Evolutionary conservation across 2,329 filamentous ascomycete species (phyloP), one percentile per base, ranked within the genome.

Genomic region (Aureobasidium sp.): DNA sequence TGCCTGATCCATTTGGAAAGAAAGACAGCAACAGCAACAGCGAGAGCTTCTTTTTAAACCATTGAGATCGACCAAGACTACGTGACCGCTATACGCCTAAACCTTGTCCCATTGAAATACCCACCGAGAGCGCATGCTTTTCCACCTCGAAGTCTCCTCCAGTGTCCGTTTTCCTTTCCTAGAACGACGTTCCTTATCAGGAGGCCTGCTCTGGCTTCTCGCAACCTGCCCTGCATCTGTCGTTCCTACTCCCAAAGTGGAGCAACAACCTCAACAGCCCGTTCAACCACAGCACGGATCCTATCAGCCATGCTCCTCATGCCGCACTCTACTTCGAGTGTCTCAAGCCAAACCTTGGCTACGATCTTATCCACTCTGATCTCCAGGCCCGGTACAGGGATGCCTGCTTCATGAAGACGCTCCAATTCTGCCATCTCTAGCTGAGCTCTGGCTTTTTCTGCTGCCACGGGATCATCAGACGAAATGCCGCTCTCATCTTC

Each of bases 301-400:
- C 93, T 78, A 68, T 95, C 91, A 29, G 83, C 83, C 59, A 84
- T 79, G 59, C 89, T 89, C 41, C 83, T 83, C 58, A 83, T 81
- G 59, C 88, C 88, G 67, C 89, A 94, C 70, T 97, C 93, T 4
- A 98, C 87, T 61, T 95, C 89, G 39, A 97, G 70, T 60, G 87
- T 83, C 75, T 97, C 93, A 34, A 98, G 74, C 90, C 91, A 97
- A 6, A 98, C 85, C 57, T 82, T 86, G 6, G 91, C 93, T 50
- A 85, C 77, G 71, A 90, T 85, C 71, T 88, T 93, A 63, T 97
- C 91, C 3, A 96, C 85, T 62, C 80, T 84, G 69, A 98, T 89
- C 57, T 85, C 81, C 14, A 98, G 77, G 0, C 91, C 93, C 0
- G 93, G 93, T 0, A 96, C 89, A 0, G 91, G 90, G 27, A 97